Conservation (phyloP, 129 eudicot genomes). For the Centrapalus pauciflorus region DNA sequence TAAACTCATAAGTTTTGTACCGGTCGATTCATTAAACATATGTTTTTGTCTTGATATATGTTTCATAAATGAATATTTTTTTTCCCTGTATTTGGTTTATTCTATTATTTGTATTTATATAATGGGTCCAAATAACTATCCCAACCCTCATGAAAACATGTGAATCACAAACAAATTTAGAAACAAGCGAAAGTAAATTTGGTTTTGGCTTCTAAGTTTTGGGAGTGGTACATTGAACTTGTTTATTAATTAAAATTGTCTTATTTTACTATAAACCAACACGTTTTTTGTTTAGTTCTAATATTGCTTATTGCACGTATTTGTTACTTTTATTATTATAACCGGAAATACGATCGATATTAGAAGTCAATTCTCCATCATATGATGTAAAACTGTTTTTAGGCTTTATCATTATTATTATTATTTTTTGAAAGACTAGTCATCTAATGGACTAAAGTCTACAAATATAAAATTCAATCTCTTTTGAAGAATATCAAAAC, state of each 20-base stretch:
- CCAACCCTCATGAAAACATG: neutral
- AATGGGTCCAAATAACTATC: constrained; percentile 3
- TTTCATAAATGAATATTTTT: neutral
- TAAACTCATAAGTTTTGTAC: neutral
- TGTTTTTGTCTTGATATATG: neutral
- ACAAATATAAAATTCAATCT: no score
- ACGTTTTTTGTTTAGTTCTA: no score
- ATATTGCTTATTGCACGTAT: no score
- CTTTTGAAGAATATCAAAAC: no score
- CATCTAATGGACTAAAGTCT: no score
- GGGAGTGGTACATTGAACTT: constrained; percentile 4
- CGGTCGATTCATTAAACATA: constrained; percentile 3
- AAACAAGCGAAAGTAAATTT: neutral
- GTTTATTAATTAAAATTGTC: neutral
- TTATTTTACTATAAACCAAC: neutral
- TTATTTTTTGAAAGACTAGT: no score
- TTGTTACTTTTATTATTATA: neutral
- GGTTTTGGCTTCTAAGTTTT: constrained; percentile 11
- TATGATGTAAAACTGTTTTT: no score
- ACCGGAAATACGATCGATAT: no score
- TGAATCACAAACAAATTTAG: neutral
- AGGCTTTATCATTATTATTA: no score
- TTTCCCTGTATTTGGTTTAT: neutral
- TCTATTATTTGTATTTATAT: neutral
- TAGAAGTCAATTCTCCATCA: no score